phyloP scores from a whole-genome alignment of 306 rosid genomes.

The Astragalus glycyphyllos region DNA sequence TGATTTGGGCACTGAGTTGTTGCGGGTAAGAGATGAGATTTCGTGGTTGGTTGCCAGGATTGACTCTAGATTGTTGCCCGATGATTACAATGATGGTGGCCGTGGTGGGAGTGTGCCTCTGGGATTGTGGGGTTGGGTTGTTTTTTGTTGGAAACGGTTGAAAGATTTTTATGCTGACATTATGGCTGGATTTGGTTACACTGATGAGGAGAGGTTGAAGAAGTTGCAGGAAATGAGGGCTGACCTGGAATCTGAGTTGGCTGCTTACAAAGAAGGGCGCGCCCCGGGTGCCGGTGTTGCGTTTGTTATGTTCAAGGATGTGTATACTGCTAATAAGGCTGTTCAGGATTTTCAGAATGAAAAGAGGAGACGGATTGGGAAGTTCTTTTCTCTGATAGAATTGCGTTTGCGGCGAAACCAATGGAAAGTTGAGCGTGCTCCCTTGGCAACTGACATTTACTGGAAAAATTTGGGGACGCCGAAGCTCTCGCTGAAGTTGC shows the following conservation, averaged over 20 bases:
- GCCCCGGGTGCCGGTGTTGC: conserved; percentile 92
- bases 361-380: conserved; percentile 78
- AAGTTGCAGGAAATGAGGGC: conserved; percentile 83
- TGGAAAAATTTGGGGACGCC: conserved; percentile 95
- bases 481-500: conserved; percentile 64
- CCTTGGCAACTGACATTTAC: conserved; percentile 88
- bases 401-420: conserved; percentile 82
- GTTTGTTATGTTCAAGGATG: conserved; percentile 91
- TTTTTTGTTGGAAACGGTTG: conserved; percentile 49
- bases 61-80: conserved; percentile 71
- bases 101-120: conserved; percentile 39
- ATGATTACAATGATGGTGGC: conserved; percentile 44
- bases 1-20: conserved; percentile 73
- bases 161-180: conserved; percentile 49
- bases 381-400: conserved; percentile 84
- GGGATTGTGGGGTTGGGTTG: conserved; percentile 49
- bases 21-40: conserved; percentile 74
- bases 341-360: conserved; percentile 93
- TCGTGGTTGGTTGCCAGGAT: conserved; percentile 81
- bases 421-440: conserved; percentile 99
- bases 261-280: conserved; percentile 79
- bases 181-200: conserved; percentile 64
- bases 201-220: conserved; percentile 77
- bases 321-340: conserved; percentile 89
- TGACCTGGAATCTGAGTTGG: conserved; percentile 81